Percentiles rank a stretch among this genome's conserved stretches.
These are phyloP conservation scores for Quercus glauca DNA, from an alignment of 306 rosid genomes.

Conservation along the genomic window DNA sequence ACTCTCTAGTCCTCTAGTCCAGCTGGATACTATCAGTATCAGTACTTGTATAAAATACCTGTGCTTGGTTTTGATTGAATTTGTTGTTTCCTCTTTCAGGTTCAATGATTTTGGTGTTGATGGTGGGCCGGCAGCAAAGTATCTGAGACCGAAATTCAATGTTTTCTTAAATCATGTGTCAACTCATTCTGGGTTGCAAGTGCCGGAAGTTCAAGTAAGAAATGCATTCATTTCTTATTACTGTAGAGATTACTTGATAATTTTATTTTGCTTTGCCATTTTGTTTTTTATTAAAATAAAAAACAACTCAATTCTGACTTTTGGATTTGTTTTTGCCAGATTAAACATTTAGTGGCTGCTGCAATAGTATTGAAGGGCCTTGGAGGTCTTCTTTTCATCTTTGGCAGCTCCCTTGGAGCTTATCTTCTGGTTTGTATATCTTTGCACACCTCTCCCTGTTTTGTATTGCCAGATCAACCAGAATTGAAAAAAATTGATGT, in stretches of 20 bases:
- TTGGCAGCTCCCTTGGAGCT: constrained; percentile 58
- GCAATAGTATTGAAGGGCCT: constrained; percentile 49
- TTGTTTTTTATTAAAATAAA: background rate
- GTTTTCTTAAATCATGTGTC: constrained; percentile 35
- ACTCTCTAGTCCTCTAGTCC: too few species aligned
- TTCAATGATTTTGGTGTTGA: constrained; percentile 52
- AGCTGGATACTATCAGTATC: too few species aligned
- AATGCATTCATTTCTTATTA: background rate
- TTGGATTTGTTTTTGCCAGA: constrained; percentile 31
- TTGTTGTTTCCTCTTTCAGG: constrained; percentile 32
- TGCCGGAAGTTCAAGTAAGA: constrained; percentile 54
- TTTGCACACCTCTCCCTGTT: background rate
- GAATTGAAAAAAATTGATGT: background rate
- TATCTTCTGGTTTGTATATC: constrained; percentile 48
- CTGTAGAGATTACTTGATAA: background rate
- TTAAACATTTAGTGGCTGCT: constrained; percentile 45
- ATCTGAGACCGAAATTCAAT: constrained; percentile 44
- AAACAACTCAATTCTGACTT: background rate
- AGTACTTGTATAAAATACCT: background rate
- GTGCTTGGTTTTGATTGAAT: background rate
- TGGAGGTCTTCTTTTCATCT: constrained; percentile 58
- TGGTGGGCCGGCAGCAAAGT: constrained; percentile 58
- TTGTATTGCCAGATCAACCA: background rate
- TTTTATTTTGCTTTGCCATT: background rate
- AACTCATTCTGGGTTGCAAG: constrained; percentile 39